phyloP scores from a whole-genome alignment of 768 basidiomycete genomes.

The Trametes sanguinea region DNA sequence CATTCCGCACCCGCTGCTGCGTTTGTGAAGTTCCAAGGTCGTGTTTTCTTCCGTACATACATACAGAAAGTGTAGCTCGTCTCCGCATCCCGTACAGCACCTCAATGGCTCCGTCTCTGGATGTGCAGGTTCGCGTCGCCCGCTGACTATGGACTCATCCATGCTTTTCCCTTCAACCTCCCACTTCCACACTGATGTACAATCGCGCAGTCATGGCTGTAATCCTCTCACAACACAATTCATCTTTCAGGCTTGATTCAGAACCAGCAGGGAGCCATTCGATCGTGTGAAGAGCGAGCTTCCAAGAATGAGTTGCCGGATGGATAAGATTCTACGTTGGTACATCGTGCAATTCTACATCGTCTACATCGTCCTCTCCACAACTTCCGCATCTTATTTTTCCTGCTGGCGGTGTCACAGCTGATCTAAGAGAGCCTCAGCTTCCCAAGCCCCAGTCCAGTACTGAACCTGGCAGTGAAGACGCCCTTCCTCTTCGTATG shows the following conservation, averaged over 20 bases:
- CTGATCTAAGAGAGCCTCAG: constrained; percentile 74
- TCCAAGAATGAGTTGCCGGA: too few species aligned
- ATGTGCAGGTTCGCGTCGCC: constrained; percentile 16
- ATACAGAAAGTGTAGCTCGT: constrained; percentile 1
- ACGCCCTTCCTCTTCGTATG: constrained; percentile 64
- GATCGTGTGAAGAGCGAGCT: too few species aligned
- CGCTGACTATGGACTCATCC: constrained; percentile 8
- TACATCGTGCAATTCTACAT: too few species aligned
- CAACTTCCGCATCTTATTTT: too few species aligned
- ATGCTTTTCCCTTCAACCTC: background rate
- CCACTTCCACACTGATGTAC: constrained; percentile 16
- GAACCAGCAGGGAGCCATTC: background rate
- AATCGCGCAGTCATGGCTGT: constrained; percentile 21
- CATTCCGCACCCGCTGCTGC: background rate
- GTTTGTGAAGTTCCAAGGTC: background rate
- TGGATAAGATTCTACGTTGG: too few species aligned
- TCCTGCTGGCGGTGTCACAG: constrained; percentile 3
- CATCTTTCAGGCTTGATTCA: constrained; percentile 14
- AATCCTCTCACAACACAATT: constrained; percentile 11
- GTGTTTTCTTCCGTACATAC: background rate
- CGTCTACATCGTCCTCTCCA: too few species aligned
- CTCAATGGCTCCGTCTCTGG: background rate
- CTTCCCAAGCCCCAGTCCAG: constrained; percentile 97
- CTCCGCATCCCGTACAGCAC: background rate
- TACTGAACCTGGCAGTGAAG: constrained; percentile 74